phyloP scores from a whole-genome alignment of 768 basidiomycete species.

The Mycena epipterygia region DNA sequence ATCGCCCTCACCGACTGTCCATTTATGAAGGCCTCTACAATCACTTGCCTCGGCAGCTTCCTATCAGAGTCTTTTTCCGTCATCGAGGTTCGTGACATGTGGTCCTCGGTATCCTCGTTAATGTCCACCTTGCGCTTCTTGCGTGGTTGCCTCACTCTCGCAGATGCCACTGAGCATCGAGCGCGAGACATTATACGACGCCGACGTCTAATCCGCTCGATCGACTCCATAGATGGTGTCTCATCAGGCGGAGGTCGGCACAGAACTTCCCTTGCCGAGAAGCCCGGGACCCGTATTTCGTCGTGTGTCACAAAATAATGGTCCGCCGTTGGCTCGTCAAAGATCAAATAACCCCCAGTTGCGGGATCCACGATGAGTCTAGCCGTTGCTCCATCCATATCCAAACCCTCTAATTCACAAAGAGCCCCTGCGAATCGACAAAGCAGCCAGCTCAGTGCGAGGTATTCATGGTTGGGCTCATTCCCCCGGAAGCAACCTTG shows the following conservation, averaged over 20 bases:
- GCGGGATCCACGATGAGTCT: slow-evolving; percentile 1
- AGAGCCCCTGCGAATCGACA: slow-evolving; percentile 6
- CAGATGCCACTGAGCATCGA: neutral
- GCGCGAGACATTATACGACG: slow-evolving; percentile 7
- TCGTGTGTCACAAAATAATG: slow-evolving; percentile 20
- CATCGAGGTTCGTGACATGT: slow-evolving; percentile 17
- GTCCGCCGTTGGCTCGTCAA: slow-evolving; percentile 15
- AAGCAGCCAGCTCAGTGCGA: slow-evolving; percentile 18
- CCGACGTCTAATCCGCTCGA: slow-evolving; percentile 1
- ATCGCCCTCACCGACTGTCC: slow-evolving; percentile 19
- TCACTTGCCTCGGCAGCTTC: slow-evolving; percentile 7
- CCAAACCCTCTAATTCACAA: neutral
- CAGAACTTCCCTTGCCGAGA: neutral
- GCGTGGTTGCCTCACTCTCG: neutral
- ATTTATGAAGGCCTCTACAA: slow-evolving; percentile 13
- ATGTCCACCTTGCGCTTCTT: neutral
- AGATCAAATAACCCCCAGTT: slow-evolving; percentile 14
- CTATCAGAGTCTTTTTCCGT: slow-evolving; percentile 9
- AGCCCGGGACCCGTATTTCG: neutral
- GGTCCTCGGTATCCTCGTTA: slow-evolving; percentile 1
- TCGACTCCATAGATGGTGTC: slow-evolving; percentile 8
- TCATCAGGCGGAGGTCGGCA: slow-evolving; percentile 11
- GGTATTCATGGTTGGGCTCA: slow-evolving; percentile 19
- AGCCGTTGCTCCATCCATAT: neutral
- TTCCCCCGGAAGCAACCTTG: neutral